Evolutionary conservation across 306 rosid species (phyloP).

Genomic region (Vigna mungo): DNA sequence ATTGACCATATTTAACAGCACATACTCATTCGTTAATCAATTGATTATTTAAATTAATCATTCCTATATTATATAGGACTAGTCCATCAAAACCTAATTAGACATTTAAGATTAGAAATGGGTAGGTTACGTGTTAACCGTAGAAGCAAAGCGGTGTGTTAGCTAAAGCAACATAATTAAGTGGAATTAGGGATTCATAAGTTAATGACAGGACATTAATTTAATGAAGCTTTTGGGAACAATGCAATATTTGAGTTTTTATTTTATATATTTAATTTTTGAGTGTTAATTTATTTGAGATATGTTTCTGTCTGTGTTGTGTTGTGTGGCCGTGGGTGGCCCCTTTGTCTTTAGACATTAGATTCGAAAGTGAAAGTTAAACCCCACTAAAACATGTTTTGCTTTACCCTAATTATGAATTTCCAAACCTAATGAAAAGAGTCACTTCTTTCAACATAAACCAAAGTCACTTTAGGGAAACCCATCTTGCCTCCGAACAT

Average conservation of each 20-base stretch:
- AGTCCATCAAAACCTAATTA: slow-evolving; percentile 17
- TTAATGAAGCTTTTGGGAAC: slow-evolving; percentile 10
- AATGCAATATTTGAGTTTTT: slow-evolving; percentile 37
- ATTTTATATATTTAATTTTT: neutral
- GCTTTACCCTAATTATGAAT: slow-evolving; percentile 42
- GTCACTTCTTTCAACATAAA: neutral
- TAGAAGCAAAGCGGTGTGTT: slow-evolving; percentile 13
- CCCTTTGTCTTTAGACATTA: slow-evolving; percentile 52
- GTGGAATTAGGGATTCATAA: slow-evolving; percentile 9
- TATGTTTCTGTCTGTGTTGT: slow-evolving; percentile 46
- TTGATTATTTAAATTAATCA: slow-evolving; percentile 11
- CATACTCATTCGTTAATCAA: neutral
- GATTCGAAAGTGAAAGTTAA: slow-evolving; percentile 72
- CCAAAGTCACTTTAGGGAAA: slow-evolving; percentile 40
- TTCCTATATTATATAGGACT: neutral
- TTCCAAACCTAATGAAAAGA: slow-evolving; percentile 11
- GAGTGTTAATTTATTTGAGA: slow-evolving; percentile 39
- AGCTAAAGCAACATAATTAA: slow-evolving; percentile 32
- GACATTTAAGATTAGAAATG: neutral
- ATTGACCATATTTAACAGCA: slow-evolving; percentile 26
- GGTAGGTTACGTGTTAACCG: slow-evolving; percentile 29
- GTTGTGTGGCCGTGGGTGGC: slow-evolving; percentile 54
- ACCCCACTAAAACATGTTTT: slow-evolving; percentile 58
- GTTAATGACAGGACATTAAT: slow-evolving; percentile 13
- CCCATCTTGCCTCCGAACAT: neutral